Evolutionary conservation across 306 rosid species (phyloP).

Genomic region (Phaseolus lunatus): DNA sequence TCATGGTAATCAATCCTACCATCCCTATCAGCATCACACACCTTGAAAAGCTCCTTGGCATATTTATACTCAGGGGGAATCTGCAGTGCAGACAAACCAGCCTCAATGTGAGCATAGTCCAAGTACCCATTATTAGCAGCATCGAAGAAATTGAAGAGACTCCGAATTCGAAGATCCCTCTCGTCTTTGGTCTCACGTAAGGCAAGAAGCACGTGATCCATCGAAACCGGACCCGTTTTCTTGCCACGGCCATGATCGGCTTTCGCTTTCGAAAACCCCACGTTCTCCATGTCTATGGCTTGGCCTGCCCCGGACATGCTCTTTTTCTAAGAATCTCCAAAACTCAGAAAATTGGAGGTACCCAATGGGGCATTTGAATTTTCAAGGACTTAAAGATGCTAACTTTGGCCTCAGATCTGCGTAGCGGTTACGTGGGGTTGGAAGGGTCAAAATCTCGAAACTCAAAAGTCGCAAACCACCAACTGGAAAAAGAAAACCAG

Average conservation of each 20-base stretch:
- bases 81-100: conserved; percentile 63
- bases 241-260: conserved; percentile 43
- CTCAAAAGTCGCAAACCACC: conserved; percentile 32
- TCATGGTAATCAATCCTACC: conserved; percentile 61
- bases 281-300: conserved; percentile 55
- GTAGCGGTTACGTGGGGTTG: conserved; percentile 1
- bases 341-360: conserved; percentile 17
- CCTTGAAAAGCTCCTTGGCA: conserved; percentile 66
- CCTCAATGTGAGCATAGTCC: conserved; percentile 63
- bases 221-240: conserved; percentile 50
- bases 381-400: conserved; percentile 1
- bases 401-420: conserved; percentile 48
- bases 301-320: conserved; percentile 55
- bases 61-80: conserved; percentile 63
- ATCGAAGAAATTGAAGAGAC: conserved; percentile 61
- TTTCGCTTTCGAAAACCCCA: conserved; percentile 50
- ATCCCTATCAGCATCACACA: conserved; percentile 61
- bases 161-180: conserved; percentile 62
- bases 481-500: conserved; percentile 9
- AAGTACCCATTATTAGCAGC: conserved; percentile 55
- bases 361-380: conserved; percentile 48
- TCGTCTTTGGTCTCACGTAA: conserved; percentile 62
- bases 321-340: background rate
- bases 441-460: conserved; percentile 40
- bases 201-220: conserved; percentile 66